These are phyloP conservation scores for Triticum monococcum DNA, from an alignment of 176 grass and related monocot genomes.

Conservation along the genomic window DNA sequence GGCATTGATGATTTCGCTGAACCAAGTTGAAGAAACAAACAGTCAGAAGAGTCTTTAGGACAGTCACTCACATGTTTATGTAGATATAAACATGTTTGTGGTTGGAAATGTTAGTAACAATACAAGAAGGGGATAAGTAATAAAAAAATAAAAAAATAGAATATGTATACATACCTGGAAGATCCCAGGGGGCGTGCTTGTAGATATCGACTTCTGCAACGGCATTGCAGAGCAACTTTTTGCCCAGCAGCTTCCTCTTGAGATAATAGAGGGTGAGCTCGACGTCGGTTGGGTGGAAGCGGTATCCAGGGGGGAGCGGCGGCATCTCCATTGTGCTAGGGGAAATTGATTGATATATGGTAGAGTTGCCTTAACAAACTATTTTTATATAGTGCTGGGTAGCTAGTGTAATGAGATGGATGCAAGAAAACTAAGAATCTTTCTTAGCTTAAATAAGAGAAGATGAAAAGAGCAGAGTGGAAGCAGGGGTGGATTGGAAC, in stretches of 20 bases:
- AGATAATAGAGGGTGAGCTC: slow-evolving; percentile 76
- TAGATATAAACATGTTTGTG: background rate
- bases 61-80: background rate
- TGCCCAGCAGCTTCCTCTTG: slow-evolving; percentile 71
- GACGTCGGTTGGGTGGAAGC: slow-evolving; percentile 84
- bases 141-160: background rate
- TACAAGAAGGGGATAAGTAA: background rate
- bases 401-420: slow-evolving; percentile 3
- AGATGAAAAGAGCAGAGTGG: background rate
- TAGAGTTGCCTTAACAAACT: background rate
- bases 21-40: slow-evolving; percentile 1
- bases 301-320: slow-evolving; percentile 65
- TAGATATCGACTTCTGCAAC: slow-evolving; percentile 71
- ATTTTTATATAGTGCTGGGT: background rate
- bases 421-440: no score
- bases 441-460: no score
- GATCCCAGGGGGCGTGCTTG: slow-evolving; percentile 87
- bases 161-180: slow-evolving; percentile 42
- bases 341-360: background rate
- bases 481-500: background rate
- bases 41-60: background rate
- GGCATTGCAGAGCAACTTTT: slow-evolving; percentile 52
- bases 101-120: background rate
- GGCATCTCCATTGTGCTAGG: slow-evolving; percentile 45
- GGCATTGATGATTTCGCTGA: slow-evolving; percentile 69